These are phyloP conservation scores for Solioccasus polychromus DNA, from an alignment of 768 basidiomycete species.

Conservation along the genomic window DNA sequence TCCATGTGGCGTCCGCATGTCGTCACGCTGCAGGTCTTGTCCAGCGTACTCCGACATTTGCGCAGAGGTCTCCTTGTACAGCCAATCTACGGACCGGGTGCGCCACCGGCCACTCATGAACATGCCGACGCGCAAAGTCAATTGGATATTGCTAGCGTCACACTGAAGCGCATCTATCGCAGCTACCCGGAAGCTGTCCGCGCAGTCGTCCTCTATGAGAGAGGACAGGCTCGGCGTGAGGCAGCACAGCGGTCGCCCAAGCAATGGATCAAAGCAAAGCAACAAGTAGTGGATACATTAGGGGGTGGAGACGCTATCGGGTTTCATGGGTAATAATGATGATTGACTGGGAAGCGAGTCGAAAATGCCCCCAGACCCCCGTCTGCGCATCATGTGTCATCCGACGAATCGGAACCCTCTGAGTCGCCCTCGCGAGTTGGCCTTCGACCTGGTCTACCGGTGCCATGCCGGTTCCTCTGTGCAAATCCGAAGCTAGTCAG, in stretches of 20 bases:
- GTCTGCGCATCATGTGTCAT: conserved; percentile 38
- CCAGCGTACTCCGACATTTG: conserved; percentile 46
- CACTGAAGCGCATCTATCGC: conserved; percentile 45
- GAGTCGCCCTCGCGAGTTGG: conserved; percentile 57
- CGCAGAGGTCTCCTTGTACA: conserved; percentile 47
- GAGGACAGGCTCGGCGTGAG: conserved; percentile 26
- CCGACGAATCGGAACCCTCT: conserved; percentile 69
- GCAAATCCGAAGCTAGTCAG: conserved; percentile 19
- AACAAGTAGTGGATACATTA: conserved; percentile 24
- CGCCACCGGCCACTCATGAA: conserved; percentile 20
- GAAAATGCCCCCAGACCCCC: conserved; percentile 11
- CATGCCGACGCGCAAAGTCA: conserved; percentile 21
- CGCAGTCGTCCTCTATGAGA: conserved; percentile 33
- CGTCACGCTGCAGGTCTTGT: conserved; percentile 46
- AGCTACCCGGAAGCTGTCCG: conserved; percentile 49
- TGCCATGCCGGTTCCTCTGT: conserved; percentile 80
- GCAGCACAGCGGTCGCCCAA: conserved; percentile 12
- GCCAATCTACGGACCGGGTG: conserved; percentile 32
- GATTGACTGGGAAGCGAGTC: conserved; percentile 11
- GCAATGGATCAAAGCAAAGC: conserved; percentile 19
- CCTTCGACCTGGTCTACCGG: conserved; percentile 56
- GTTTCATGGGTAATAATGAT: conserved; percentile 21
- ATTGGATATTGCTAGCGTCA: conserved; percentile 34
- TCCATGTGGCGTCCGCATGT: conserved; percentile 64
- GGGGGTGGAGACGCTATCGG: conserved; percentile 20